phyloP scores from a whole-genome alignment of 2,329 filamentous ascomycete genomes.

The Truncatella angustata region DNA sequence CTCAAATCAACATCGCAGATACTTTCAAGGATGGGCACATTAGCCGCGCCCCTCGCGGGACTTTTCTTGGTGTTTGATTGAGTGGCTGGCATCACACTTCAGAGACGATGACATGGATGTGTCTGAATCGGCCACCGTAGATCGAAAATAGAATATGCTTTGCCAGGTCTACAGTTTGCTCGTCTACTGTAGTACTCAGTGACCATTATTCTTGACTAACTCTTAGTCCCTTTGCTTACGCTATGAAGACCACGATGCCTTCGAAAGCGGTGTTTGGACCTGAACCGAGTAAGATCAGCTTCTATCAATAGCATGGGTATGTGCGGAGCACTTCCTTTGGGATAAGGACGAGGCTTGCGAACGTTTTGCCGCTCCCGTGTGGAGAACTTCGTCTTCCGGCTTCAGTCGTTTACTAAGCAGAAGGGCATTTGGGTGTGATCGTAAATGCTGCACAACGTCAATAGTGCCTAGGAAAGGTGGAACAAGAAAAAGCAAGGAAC shows the following conservation, averaged over 20 bases:
- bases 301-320: background rate
- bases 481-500: background rate
- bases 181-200: background rate
- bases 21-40: background rate
- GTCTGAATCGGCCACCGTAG: too few species aligned
- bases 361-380: background rate
- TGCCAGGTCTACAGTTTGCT: background rate
- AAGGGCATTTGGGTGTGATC: too few species aligned
- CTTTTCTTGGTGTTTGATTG: background rate
- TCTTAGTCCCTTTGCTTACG: background rate
- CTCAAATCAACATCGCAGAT: background rate
- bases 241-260: background rate
- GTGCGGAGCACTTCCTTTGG: background rate
- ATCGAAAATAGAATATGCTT: background rate
- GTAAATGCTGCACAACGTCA: background rate
- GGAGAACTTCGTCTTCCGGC: background rate
- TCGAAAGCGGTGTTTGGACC: background rate
- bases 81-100: background rate
- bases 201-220: background rate
- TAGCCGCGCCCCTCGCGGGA: background rate
- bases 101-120: too few species aligned
- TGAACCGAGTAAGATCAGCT: too few species aligned
- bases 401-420: too few species aligned
- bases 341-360: too few species aligned
- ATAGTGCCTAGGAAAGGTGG: background rate